Base-by-base conservation (phyloP, 345 rosid species). In the Acer yangbiense region DNA sequence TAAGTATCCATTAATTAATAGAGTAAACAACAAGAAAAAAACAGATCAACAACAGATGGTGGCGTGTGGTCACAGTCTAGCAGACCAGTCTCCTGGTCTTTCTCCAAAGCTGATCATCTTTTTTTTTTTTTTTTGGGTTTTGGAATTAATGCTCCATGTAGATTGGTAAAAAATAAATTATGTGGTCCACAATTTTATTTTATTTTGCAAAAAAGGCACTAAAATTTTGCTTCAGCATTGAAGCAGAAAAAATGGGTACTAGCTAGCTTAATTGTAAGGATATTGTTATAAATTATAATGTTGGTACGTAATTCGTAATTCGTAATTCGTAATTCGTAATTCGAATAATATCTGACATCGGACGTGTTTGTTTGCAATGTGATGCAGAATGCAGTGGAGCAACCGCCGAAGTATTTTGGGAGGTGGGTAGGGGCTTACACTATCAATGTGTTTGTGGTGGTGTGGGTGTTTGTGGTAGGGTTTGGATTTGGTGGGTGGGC, bases 401-500 rank as follows among this genome's bases (percentile, higher is more conserved):
- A 87, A 76, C 99, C 99, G 1, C 90, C 98, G 0, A 92, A 77
- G 84, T 91, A 77, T 21, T 70, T 91, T 10, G 99, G 97, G 3
- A 69, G 91, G 83, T 96, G 99, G 99, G 89, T 87, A 0, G 99
- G 99, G 69, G 67, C 98, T 0, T 96, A 78, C 87, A 84, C 94
- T 68, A 88, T 94, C 62, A 96, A 96, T 74, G 81, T 87, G 3
- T 90, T 92, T 25, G 81, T 96, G n/a, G 97, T 94, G 7, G 97
- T 92, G 43, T 96, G 99, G 99, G 99, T 96, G 8, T 79, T 91
- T 0, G 82, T 96, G 29, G 95, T 96, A 13, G 99, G 99, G 66
- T 96, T 96, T 25, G 99, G 98, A 72, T 96, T 96, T 11, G 98
- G 99, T 68, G 99, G 99, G 6, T 94, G 99, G 99, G 98, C 98